Conservation (phyloP, 129 eudicot species). For the Glebionis coronaria region DNA sequence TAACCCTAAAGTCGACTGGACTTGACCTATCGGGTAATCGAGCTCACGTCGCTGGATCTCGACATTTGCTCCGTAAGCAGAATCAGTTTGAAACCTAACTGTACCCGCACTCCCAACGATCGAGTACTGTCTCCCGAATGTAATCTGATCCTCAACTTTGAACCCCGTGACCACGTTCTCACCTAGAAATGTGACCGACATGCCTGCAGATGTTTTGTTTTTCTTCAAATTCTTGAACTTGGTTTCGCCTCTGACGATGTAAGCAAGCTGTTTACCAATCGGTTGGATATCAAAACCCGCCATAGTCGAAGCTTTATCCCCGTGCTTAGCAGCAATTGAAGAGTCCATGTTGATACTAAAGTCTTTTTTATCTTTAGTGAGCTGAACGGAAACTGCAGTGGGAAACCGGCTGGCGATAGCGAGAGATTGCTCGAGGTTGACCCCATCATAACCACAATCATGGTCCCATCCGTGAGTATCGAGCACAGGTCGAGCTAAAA, state of each 20-base stretch:
- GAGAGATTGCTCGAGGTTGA: slow-evolving; percentile 66
- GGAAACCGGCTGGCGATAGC: slow-evolving; percentile 62
- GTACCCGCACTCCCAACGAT: slow-evolving; percentile 77
- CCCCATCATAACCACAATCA: slow-evolving; percentile 94
- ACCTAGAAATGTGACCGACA: slow-evolving; percentile 66
- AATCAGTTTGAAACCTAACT: slow-evolving; percentile 59
- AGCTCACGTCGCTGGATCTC: slow-evolving; percentile 65
- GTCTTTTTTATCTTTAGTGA: slow-evolving; percentile 86
- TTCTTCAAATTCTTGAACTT: slow-evolving; percentile 74
- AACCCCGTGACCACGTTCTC: slow-evolving; percentile 85
- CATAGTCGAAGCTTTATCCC: slow-evolving; percentile 71
- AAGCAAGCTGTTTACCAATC: slow-evolving; percentile 81
- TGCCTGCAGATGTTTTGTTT: slow-evolving; percentile 77
- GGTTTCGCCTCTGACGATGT: slow-evolving; percentile 76
- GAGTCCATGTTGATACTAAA: slow-evolving; percentile 81
- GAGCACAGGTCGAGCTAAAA: slow-evolving; percentile 75
- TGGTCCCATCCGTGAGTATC: slow-evolving; percentile 97
- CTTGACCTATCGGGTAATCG: slow-evolving; percentile 82
- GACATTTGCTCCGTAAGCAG: slow-evolving; percentile 78
- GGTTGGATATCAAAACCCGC: slow-evolving; percentile 83
- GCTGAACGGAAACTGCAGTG: slow-evolving; percentile 53
- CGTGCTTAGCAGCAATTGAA: slow-evolving; percentile 63
- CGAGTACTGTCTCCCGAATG: slow-evolving; percentile 60
- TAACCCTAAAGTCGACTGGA: slow-evolving; percentile 59
- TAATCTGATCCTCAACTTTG: slow-evolving; percentile 78